These are phyloP conservation scores for Rubia yunnanensis DNA, from an alignment of 257 asterid genomes.

Conservation along the genomic window DNA sequence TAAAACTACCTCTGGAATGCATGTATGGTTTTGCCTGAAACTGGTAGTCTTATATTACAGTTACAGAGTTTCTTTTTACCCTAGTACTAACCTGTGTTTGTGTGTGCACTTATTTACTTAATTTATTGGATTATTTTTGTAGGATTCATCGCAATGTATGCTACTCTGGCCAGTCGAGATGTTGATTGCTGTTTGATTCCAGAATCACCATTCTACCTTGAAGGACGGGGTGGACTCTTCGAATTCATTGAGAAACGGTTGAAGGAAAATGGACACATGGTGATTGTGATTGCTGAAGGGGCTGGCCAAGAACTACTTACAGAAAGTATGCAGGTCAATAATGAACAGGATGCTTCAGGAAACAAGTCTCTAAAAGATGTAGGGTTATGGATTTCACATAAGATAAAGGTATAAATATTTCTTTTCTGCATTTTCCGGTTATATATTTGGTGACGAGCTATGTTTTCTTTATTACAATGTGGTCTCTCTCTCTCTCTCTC, in stretches of 20 bases:
- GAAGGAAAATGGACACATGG: slow-evolving; percentile 87
- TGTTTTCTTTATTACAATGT: neutral
- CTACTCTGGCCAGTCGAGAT: slow-evolving; percentile 95
- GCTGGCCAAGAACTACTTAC: slow-evolving; percentile 84
- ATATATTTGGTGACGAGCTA: neutral
- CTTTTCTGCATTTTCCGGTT: neutral
- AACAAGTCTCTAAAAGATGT: slow-evolving; percentile 83
- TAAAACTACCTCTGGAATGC: neutral
- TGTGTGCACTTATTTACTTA: neutral
- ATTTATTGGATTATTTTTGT: slow-evolving; percentile 17
- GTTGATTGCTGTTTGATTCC: slow-evolving; percentile 96
- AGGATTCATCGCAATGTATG: slow-evolving; percentile 94
- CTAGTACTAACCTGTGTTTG: neutral
- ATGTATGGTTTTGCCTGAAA: neutral
- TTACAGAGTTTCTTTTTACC: neutral
- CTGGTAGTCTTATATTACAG: neutral
- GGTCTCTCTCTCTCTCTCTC: neutral
- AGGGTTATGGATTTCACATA: slow-evolving; percentile 83
- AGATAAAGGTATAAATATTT: slow-evolving; percentile 48
- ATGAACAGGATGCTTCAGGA: slow-evolving; percentile 80
- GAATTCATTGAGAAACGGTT: slow-evolving; percentile 62
- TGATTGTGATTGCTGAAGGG: slow-evolving; percentile 90
- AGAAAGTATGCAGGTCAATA: slow-evolving; percentile 23
- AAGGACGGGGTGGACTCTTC: slow-evolving; percentile 75
- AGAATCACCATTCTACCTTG: slow-evolving; percentile 81